Percentiles rank a stretch among this genome's conserved stretches.
These are phyloP conservation scores for Betula pendula DNA, from an alignment of 306 rosid species.

Conservation along the genomic window DNA sequence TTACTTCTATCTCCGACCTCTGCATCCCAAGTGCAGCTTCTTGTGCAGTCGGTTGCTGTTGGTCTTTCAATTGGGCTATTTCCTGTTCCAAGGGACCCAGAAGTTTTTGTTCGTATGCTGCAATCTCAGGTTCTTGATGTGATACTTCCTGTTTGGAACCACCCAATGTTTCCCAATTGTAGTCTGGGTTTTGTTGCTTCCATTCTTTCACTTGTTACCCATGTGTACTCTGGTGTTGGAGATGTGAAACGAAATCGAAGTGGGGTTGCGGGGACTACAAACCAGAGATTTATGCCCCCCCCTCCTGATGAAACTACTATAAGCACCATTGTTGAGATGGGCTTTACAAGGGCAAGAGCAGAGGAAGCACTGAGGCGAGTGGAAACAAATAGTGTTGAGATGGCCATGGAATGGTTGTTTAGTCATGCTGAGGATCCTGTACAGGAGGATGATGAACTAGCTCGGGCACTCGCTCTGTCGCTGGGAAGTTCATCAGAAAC, in stretches of 20 bases:
- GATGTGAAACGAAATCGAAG: constrained; percentile 81
- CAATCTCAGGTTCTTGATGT: constrained; percentile 95
- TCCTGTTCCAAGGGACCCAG: constrained; percentile 98
- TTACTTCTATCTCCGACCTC: constrained; percentile 80
- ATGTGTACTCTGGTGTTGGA: constrained; percentile 94
- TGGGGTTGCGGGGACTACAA: constrained; percentile 65
- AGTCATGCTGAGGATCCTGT: constrained; percentile 97
- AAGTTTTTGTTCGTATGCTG: constrained; percentile 91
- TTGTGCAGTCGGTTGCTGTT: constrained; percentile 95
- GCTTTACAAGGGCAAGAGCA: constrained; percentile 95
- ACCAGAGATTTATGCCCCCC: constrained; percentile 74
- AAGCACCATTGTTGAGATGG: constrained; percentile 93
- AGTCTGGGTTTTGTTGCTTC: constrained; percentile 84
- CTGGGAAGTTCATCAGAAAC: constrained; percentile 90
- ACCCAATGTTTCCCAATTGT: constrained; percentile 75
- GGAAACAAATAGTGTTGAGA: constrained; percentile 95
- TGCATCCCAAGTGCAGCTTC: constrained; percentile 85
- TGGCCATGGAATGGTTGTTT: constrained; percentile 99
- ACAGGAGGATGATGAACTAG: constrained; percentile 99
- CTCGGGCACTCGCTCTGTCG: constrained; percentile 92
- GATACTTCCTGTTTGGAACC: constrained; percentile 89
- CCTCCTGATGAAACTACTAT: constrained; percentile 94
- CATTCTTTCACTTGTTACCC: constrained; percentile 80
- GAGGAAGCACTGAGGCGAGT: constrained; percentile 97
- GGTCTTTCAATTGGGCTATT: constrained; percentile 94